Conservation (phyloP, 75 land plant genomes). For the Picea sitchensis region DNA sequence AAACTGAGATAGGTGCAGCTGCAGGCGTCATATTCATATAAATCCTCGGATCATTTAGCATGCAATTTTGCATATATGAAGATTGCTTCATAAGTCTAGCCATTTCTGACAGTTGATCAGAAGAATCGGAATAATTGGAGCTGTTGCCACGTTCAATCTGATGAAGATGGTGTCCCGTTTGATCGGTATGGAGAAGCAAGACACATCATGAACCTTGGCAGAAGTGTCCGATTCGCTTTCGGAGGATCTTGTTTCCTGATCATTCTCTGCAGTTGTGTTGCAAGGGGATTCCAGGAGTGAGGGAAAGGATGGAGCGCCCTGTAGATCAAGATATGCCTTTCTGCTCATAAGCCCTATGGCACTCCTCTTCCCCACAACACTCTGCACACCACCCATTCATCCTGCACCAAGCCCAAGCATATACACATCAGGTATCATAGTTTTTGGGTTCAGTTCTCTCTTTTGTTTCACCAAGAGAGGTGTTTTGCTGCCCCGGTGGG, state of each 20-base stretch:
- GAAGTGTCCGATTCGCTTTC: neutral
- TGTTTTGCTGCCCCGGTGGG: too few relatives aligned
- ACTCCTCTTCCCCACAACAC: constrained; percentile 19
- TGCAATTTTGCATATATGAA: neutral
- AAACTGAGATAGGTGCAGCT: neutral
- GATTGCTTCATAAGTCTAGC: neutral
- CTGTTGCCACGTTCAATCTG: neutral
- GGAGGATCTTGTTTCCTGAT: neutral
- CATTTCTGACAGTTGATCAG: constrained; percentile 6
- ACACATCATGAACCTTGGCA: neutral
- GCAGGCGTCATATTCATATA: neutral
- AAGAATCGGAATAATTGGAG: neutral
- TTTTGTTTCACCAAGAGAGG: too few relatives aligned
- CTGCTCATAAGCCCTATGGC: neutral
- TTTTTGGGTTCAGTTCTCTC: too few relatives aligned
- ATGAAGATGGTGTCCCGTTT: neutral
- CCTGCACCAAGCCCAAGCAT: constrained; percentile 11
- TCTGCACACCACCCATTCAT: constrained; percentile 69
- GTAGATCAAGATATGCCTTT: neutral
- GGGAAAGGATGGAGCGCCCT: neutral
- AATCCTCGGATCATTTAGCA: neutral
- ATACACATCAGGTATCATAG: too few relatives aligned
- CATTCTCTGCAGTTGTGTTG: neutral
- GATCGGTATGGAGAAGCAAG: neutral
- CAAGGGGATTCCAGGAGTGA: neutral